Evolutionary conservation across 306 rosid genomes (phyloP).

Genomic region (Pyrus pyrifolia): DNA sequence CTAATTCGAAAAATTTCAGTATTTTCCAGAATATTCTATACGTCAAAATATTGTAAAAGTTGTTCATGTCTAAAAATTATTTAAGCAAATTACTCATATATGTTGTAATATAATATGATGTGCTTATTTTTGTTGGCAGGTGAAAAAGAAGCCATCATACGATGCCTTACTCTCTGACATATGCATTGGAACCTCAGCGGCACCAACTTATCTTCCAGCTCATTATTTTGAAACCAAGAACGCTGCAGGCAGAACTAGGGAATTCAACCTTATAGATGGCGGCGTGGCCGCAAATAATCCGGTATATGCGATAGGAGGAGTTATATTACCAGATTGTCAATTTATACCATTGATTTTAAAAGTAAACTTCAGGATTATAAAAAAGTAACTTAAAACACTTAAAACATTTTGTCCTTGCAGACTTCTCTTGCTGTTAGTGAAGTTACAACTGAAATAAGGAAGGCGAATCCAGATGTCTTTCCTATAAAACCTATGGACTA

Average conservation of each 20-base stretch:
- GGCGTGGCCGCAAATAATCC: conserved; percentile 43
- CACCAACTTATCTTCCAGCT: conserved; percentile 57
- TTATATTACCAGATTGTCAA: background rate
- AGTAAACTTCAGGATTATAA: background rate
- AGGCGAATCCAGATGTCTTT: conserved; percentile 1
- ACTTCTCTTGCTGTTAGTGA: conserved; percentile 34
- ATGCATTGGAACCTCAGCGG: conserved; percentile 53
- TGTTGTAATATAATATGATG: background rate
- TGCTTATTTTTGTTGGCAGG: conserved; percentile 3
- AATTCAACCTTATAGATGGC: conserved; percentile 63
- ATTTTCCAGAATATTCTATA: no score
- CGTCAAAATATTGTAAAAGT: no score
- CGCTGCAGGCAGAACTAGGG: conserved; percentile 9
- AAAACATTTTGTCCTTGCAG: conserved; percentile 10
- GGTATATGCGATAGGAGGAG: background rate
- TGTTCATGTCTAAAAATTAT: background rate
- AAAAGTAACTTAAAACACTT: background rate
- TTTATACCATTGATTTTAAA: background rate
- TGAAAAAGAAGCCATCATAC: conserved; percentile 17
- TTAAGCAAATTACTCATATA: background rate
- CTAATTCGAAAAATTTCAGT: background rate
- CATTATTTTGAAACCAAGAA: conserved; percentile 31
- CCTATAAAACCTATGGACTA: conserved; percentile 19
- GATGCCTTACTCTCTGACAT: conserved; percentile 45
- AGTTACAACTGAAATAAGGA: conserved; percentile 24